A percentile compares a stretch with the other conserved stretches of the same genome.
These are phyloP conservation scores for Teunomyces atbi DNA, from an alignment of 805 yeast species.

Conservation along the genomic window DNA sequence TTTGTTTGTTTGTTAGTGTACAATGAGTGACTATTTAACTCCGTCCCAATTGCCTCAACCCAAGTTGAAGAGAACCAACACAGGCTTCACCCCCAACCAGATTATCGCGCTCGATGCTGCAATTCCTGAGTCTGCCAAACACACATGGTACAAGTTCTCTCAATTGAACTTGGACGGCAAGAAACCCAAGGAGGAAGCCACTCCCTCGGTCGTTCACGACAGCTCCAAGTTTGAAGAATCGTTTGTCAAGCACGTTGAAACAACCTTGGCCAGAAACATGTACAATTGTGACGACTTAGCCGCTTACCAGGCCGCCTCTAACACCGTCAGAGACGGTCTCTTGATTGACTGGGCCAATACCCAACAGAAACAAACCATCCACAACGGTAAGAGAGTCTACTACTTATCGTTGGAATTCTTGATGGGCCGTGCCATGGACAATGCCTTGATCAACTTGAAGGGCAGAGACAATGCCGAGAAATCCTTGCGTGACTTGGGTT, in stretches of 20 bases:
- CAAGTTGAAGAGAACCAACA: conserved; percentile 68
- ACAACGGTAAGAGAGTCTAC: conserved; percentile 82
- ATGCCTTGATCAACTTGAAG: conserved; percentile 81
- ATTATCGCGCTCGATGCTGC: conserved; percentile 77
- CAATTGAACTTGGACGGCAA: conserved; percentile 34
- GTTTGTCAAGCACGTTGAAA: conserved; percentile 85
- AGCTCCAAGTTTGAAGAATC: conserved; percentile 60
- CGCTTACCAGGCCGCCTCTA: conserved; percentile 87
- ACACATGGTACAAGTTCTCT: conserved; percentile 71
- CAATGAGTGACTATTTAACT: conserved; percentile 38
- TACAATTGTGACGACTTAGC: conserved; percentile 91
- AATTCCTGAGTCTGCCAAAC: conserved; percentile 76
- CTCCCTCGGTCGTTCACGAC: conserved; percentile 20
- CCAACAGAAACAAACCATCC: conserved; percentile 82
- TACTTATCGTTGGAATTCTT: conserved; percentile 84
- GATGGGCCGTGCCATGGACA: conserved; percentile 95
- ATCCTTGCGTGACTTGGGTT: conserved; percentile 67
- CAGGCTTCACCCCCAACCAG: conserved; percentile 91
- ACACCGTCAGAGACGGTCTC: conserved; percentile 73
- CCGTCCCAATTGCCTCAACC: conserved; percentile 40
- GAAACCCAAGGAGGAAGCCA: conserved; percentile 35
- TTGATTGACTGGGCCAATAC: conserved; percentile 90
- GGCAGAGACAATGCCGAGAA: conserved; percentile 55
- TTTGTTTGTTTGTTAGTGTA: background rate
- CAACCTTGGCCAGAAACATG: conserved; percentile 85